phyloP scores from a whole-genome alignment of 441 rosid genomes.

The Omphalea diandra region DNA sequence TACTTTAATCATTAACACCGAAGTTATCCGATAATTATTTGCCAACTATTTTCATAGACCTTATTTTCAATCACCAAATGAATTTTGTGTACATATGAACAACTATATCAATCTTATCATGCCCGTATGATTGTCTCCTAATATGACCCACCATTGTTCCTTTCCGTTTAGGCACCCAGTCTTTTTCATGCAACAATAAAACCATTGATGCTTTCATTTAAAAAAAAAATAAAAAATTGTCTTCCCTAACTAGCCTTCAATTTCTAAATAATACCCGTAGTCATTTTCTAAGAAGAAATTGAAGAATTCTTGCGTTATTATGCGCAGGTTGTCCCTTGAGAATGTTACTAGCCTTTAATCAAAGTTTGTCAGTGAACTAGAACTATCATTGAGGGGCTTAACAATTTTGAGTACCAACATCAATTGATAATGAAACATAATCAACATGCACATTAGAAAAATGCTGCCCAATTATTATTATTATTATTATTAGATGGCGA shows the following conservation, averaged over 20 bases:
- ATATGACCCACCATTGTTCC: slow-evolving; percentile 11
- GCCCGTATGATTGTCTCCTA: slow-evolving; percentile 3
- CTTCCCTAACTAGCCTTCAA: neutral
- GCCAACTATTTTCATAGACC: neutral
- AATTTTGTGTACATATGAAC: slow-evolving; percentile 6
- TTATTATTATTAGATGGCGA: neutral
- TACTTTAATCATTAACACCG: neutral
- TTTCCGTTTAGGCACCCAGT: slow-evolving; percentile 11
- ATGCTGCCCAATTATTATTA: neutral
- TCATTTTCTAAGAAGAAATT: too few relatives aligned
- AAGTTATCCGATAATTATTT: slow-evolving; percentile 3
- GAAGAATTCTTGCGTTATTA: too few relatives aligned
- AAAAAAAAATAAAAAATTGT: neutral
- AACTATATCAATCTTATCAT: slow-evolving; percentile 10
- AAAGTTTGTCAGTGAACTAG: neutral
- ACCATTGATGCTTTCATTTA: neutral
- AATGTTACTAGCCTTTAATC: neutral
- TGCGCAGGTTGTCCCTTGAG: neutral
- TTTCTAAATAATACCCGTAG: too few relatives aligned
- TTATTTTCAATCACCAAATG: slow-evolving; percentile 9
- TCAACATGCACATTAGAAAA: neutral
- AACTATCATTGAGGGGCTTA: neutral
- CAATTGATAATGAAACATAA: neutral
- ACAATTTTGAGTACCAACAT: neutral
- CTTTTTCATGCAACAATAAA: slow-evolving; percentile 19